These are phyloP conservation scores for Glycyrrhiza uralensis DNA, from an alignment of 306 rosid genomes.

Conservation along the genomic window DNA sequence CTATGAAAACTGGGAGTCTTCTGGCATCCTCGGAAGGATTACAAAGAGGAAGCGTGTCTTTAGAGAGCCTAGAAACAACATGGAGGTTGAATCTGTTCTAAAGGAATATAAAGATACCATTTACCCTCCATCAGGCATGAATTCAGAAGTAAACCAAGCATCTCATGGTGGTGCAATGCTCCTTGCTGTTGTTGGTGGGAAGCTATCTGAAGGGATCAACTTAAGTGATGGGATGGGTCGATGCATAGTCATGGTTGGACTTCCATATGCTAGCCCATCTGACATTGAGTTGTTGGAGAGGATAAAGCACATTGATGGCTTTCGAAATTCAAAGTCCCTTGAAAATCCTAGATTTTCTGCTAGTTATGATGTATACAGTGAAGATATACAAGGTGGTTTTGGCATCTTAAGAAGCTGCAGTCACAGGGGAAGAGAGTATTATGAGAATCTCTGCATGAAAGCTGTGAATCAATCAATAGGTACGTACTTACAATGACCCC, in stretches of 20 bases:
- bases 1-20: slow-evolving; percentile 70
- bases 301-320: slow-evolving; percentile 78
- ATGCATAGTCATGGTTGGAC: slow-evolving; percentile 91
- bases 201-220: slow-evolving; percentile 97
- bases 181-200: slow-evolving; percentile 91
- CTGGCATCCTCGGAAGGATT: slow-evolving; percentile 82
- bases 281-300: slow-evolving; percentile 90
- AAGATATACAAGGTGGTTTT: slow-evolving; percentile 64
- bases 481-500: slow-evolving; percentile 34
- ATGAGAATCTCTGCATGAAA: slow-evolving; percentile 98
- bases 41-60: slow-evolving; percentile 69
- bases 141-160: slow-evolving; percentile 43
- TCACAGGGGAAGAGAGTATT: slow-evolving; percentile 80
- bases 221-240: slow-evolving; percentile 97
- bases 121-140: slow-evolving; percentile 32
- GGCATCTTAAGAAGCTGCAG: slow-evolving; percentile 74
- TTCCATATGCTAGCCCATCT: slow-evolving; percentile 89
- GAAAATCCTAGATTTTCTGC: slow-evolving; percentile 31
- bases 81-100: slow-evolving; percentile 80
- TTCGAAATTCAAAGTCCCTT: slow-evolving; percentile 42
- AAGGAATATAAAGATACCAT: slow-evolving; percentile 72
- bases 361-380: slow-evolving; percentile 37
- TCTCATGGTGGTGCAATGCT: slow-evolving; percentile 68
- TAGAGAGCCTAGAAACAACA: slow-evolving; percentile 87
- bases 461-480: slow-evolving; percentile 98